Percentiles rank a stretch among this genome's conserved stretches.
Conservation (phyloP, 2,329 filamentous ascomycete genomes). For the Septoria petroselini region DNA sequence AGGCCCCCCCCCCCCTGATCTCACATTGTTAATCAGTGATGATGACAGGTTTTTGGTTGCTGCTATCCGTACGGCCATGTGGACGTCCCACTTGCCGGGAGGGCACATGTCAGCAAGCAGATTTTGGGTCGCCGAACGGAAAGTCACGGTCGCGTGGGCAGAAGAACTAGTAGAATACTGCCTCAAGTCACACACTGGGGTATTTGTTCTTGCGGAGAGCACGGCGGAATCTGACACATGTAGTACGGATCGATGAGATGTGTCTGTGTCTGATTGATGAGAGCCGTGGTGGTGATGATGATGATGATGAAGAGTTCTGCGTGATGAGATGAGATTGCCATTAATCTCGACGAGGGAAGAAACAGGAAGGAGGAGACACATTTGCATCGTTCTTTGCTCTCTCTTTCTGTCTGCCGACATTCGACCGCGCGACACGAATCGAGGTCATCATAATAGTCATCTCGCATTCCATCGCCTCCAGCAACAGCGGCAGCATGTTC, state of each 20-base stretch:
- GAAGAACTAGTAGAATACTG: too few species aligned
- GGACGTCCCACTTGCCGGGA: neutral
- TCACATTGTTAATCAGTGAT: too few species aligned
- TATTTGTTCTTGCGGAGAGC: too few species aligned
- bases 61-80: neutral
- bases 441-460: too few species aligned
- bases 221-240: conserved; percentile 1
- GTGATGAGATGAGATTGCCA: conserved; percentile 6
- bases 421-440: neutral
- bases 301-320: neutral
- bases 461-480: too few species aligned
- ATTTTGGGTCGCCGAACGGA: neutral
- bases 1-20: too few species aligned
- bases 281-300: neutral
- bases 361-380: neutral
- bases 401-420: neutral
- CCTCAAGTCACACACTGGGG: too few species aligned
- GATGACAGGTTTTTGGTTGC: neutral
- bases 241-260: neutral
- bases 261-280: neutral
- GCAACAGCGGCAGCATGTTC: too few species aligned
- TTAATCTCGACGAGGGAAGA: neutral
- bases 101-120: neutral
- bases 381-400: neutral
- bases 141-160: conserved; percentile 10